Evolutionary conservation across 176 grass and related monocot genomes (phyloP).

Genomic region (Oropetium thomaeum): DNA sequence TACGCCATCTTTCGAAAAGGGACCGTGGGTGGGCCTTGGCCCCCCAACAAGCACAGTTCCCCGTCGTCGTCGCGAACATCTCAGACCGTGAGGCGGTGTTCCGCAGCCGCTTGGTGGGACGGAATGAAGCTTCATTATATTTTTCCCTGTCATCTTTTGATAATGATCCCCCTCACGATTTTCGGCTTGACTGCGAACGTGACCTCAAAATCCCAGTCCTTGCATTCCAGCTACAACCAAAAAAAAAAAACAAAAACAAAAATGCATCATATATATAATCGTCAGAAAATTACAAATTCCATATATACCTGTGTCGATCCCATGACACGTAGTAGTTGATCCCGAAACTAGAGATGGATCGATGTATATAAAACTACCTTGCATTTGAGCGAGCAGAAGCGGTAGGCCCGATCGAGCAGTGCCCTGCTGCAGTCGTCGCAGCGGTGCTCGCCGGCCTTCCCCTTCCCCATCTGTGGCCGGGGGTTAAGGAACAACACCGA

Average conservation of each 20-base stretch:
- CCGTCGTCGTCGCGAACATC: too few species aligned
- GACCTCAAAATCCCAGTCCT: background rate
- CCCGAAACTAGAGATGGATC: too few species aligned
- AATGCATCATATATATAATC: too few species aligned
- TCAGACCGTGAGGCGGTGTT: too few species aligned
- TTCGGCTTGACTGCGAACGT: background rate
- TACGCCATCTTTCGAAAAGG: too few species aligned
- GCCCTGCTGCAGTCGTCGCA: constrained; percentile 23
- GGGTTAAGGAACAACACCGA: constrained; percentile 15
- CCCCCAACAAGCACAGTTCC: too few species aligned
- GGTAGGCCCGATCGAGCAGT: constrained; percentile 4
- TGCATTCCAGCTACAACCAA: background rate
- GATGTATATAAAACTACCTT: constrained; percentile 43
- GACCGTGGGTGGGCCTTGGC: too few species aligned
- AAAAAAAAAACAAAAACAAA: too few species aligned
- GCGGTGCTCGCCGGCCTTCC: background rate
- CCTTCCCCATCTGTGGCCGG: background rate
- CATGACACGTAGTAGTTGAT: too few species aligned
- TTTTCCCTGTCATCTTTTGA: background rate
- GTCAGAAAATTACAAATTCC: too few species aligned
- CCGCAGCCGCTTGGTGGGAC: too few species aligned
- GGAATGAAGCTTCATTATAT: background rate
- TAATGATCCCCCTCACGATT: background rate
- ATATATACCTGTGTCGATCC: too few species aligned
- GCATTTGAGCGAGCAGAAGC: constrained; percentile 77